Conservation (phyloP, 495 filamentous ascomycete genomes). For the Aspergillus panamensis region DNA sequence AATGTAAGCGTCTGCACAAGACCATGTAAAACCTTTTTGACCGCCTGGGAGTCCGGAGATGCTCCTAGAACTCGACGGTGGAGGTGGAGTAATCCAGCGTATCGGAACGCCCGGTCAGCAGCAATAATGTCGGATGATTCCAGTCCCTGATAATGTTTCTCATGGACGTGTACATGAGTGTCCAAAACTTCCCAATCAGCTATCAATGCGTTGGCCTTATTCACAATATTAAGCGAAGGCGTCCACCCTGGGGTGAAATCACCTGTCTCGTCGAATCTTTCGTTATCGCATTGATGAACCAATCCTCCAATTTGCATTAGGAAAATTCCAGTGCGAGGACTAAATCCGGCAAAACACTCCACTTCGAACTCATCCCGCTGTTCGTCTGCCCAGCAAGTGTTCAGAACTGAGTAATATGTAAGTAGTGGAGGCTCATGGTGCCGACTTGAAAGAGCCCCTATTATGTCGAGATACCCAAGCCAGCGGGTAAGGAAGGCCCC, state of each 20-base stretch:
- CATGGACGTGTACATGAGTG: slow-evolving; percentile 30
- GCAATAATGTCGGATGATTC: slow-evolving; percentile 60
- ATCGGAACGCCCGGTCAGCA: slow-evolving; percentile 79
- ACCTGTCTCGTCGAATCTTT: slow-evolving; percentile 59
- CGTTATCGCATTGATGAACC: slow-evolving; percentile 64
- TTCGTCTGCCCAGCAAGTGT: slow-evolving; percentile 33
- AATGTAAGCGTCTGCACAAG: slow-evolving; percentile 61
- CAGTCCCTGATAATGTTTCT: slow-evolving; percentile 33
- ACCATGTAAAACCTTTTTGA: slow-evolving; percentile 60
- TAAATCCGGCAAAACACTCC: slow-evolving; percentile 81
- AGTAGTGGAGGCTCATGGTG: slow-evolving; percentile 54
- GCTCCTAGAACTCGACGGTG: slow-evolving; percentile 67
- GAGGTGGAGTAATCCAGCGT: slow-evolving; percentile 74
- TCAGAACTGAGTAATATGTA: slow-evolving; percentile 55
- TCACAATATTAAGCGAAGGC: slow-evolving; percentile 51
- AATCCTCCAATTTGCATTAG: slow-evolving; percentile 72
- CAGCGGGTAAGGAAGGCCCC: slow-evolving; percentile 81
- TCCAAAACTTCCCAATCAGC: slow-evolving; percentile 44
- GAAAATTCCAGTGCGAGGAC: slow-evolving; percentile 63
- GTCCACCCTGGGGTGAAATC: slow-evolving; percentile 53
- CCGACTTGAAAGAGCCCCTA: slow-evolving; percentile 71
- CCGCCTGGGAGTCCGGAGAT: slow-evolving; percentile 49
- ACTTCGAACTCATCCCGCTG: slow-evolving; percentile 57
- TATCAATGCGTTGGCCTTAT: slow-evolving; percentile 54
- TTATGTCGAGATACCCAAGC: slow-evolving; percentile 82